A percentile compares a stretch with the other conserved stretches of the same genome.
Conservation (phyloP, 2,329 filamentous ascomycete species). For the Verticillium dahliae region DNA sequence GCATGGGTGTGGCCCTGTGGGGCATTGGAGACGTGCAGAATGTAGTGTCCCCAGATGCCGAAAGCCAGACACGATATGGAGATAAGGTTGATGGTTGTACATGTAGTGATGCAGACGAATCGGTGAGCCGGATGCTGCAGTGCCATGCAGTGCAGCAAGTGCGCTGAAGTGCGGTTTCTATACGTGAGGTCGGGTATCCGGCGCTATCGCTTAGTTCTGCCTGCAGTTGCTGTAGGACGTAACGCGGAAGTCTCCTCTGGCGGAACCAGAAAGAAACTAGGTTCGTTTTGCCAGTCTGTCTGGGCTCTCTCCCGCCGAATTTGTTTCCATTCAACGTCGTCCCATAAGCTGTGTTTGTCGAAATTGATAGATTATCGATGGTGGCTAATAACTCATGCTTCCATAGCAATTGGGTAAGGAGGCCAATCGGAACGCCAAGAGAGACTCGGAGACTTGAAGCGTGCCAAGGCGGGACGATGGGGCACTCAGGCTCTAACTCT, state of each 20-base stretch:
- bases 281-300: background rate
- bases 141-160: background rate
- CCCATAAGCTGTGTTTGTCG: background rate
- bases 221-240: background rate
- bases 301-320: background rate
- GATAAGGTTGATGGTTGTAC: background rate
- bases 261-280: background rate
- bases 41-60: background rate
- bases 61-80: background rate
- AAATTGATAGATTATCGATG: background rate
- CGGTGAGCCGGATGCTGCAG: background rate
- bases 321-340: background rate
- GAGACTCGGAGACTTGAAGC: slow-evolving; percentile 1
- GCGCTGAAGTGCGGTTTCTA: no score
- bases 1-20: background rate
- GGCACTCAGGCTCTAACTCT: background rate
- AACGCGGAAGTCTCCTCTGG: background rate
- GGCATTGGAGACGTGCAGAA: background rate
- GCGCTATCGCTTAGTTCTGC: background rate
- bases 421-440: background rate
- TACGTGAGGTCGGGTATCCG: background rate
- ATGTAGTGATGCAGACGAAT: background rate
- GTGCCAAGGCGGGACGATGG: slow-evolving; percentile 1
- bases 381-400: background rate
- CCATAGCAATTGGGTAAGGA: background rate